phyloP scores from a whole-genome alignment of 192 early-diverging fungal genomes.

The Rhizophlyctis rosea region DNA sequence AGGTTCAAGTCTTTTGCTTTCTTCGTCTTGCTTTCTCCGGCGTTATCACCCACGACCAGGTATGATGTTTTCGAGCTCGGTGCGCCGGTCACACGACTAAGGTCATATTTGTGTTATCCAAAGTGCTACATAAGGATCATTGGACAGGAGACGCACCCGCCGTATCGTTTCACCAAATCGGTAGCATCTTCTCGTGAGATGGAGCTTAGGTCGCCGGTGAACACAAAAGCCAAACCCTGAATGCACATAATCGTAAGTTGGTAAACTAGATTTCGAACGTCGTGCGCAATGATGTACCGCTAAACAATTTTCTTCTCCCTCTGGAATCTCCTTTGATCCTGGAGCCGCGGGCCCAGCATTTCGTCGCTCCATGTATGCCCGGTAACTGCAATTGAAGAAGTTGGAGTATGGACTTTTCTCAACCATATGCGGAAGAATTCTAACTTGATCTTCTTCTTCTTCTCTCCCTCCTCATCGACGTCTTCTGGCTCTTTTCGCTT shows the following conservation, averaged over 20 bases:
- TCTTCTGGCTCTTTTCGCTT: constrained; percentile 11
- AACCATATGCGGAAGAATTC: background rate
- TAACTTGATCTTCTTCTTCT: constrained; percentile 23
- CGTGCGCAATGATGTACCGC: constrained; percentile 19
- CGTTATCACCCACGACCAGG: constrained; percentile 81
- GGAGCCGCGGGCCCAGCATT: constrained; percentile 49
- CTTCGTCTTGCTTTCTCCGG: constrained; percentile 78
- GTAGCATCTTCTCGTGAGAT: constrained; percentile 72
- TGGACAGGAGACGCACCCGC: constrained; percentile 52
- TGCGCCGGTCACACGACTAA: constrained; percentile 68
- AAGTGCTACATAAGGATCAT: constrained; percentile 1
- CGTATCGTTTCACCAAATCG: constrained; percentile 85
- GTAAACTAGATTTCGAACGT: constrained; percentile 9
- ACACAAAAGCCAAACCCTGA: constrained; percentile 80
- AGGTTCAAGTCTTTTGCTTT: constrained; percentile 71
- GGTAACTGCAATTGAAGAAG: background rate
- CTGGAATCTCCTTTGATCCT: constrained; percentile 68
- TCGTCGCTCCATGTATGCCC: background rate
- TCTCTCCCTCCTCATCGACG: constrained; percentile 7
- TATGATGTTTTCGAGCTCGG: constrained; percentile 82
- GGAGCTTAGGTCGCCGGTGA: constrained; percentile 84
- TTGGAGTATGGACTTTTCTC: background rate
- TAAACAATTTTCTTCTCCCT: constrained; percentile 72
- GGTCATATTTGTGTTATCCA: constrained; percentile 7
- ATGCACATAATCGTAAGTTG: background rate